A percentile compares a stretch with the other conserved stretches of the same genome.
Evolutionary conservation across 441 rosid genomes (phyloP).

Genomic region (Syzygium syzygioides): DNA sequence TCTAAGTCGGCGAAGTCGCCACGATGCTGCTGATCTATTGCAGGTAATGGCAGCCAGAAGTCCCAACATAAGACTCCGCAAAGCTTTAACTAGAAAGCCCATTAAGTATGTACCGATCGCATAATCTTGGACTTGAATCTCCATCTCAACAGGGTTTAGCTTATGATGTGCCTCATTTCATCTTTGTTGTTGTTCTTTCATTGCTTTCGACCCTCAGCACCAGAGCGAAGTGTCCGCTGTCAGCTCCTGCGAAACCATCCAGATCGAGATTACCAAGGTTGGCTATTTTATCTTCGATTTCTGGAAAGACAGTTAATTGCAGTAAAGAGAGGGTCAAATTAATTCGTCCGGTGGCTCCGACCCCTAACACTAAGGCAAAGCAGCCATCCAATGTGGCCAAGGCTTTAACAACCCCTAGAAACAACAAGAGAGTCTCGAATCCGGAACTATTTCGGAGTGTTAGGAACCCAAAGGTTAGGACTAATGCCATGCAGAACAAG

Average conservation of each 20-base stretch:
- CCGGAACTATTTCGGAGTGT: conserved; percentile 54
- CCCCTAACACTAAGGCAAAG: conserved; percentile 35
- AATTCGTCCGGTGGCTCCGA: conserved; percentile 20
- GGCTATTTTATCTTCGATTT: conserved; percentile 74
- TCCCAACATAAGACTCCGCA: conserved; percentile 71
- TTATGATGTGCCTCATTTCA: not conserved
- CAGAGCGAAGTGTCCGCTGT: conserved; percentile 56
- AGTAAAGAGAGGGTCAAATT: conserved; percentile 34
- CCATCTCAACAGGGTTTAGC: not conserved
- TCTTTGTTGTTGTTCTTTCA: not conserved
- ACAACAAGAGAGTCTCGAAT: conserved; percentile 39
- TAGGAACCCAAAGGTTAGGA: conserved; percentile 39
- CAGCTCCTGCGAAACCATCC: conserved; percentile 81
- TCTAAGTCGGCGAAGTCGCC: not conserved
- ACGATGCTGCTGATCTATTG: conserved; percentile 6
- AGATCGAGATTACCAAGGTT: conserved; percentile 54
- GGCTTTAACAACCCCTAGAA: conserved; percentile 56
- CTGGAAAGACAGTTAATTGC: conserved; percentile 35
- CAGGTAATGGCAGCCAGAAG: conserved; percentile 99
- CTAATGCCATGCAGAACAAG: conserved; percentile 24
- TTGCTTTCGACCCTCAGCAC: conserved; percentile 22
- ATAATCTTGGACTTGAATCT: not conserved
- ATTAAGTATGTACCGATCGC: conserved; percentile 26
- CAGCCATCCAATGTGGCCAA: conserved; percentile 22
- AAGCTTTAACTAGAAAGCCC: conserved; percentile 43